Evolutionary conservation across 495 filamentous ascomycete genomes (phyloP).

Genomic region (Apiosordaria backusii): DNA sequence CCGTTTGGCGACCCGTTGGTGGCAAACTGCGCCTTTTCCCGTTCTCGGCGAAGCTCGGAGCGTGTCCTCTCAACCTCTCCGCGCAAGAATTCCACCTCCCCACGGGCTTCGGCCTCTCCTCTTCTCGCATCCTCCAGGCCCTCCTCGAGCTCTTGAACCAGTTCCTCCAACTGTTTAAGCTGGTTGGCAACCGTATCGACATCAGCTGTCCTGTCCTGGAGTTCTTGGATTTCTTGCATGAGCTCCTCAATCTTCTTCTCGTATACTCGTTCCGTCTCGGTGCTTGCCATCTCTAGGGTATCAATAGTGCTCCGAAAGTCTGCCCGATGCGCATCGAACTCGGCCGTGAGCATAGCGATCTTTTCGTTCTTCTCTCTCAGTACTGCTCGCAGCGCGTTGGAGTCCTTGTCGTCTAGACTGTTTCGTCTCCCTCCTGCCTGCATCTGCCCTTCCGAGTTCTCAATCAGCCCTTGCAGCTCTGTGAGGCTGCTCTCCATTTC

Average conservation of each 20-base stretch:
- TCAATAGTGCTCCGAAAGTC: conserved; percentile 97
- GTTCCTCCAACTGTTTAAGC: conserved; percentile 90
- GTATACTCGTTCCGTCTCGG: conserved; percentile 96
- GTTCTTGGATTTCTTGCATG: conserved; percentile 75
- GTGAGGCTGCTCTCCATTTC: conserved; percentile 81
- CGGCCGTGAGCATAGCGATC: conserved; percentile 83
- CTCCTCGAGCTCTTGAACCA: conserved; percentile 95
- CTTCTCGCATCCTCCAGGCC: conserved; percentile 91
- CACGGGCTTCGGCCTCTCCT: conserved; percentile 94
- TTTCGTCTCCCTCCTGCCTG: conserved; percentile 34
- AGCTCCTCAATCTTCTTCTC: conserved; percentile 88
- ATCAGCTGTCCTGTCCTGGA: conserved; percentile 79
- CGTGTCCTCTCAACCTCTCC: conserved; percentile 95
- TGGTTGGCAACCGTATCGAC: conserved; percentile 86
- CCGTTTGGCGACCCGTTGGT: conserved; percentile 47
- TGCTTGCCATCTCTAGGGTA: conserved; percentile 90
- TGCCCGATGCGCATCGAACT: conserved; percentile 92
- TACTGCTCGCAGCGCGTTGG: conserved; percentile 69
- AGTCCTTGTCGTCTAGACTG: conserved; percentile 76
- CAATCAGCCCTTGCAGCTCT: conserved; percentile 70
- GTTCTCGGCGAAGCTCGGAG: conserved; percentile 80
- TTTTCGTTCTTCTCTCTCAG: conserved; percentile 95
- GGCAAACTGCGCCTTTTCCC: conserved; percentile 76
- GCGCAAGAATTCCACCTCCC: conserved; percentile 92
- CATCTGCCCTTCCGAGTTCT: conserved; percentile 43